Evolutionary conservation across 352 stramenopile species (phyloP), one percentile per base, ranked within the genome.

Genomic region (Phytopythium delawarense): DNA sequence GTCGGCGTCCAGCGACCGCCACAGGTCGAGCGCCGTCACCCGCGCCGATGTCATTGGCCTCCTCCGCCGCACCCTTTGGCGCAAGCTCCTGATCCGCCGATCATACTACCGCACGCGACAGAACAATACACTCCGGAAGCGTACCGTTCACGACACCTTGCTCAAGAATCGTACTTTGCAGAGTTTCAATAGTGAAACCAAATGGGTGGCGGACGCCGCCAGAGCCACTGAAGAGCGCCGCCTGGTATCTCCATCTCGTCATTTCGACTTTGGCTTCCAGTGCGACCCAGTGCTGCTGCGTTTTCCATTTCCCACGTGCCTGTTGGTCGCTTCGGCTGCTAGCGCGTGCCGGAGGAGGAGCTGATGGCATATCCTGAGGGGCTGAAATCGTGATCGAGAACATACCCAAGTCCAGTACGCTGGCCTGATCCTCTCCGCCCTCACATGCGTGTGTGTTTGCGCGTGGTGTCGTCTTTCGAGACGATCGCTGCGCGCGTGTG

Each of bases 281-380:
- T 32, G n/a, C 21, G 21, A 32, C 18, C 11, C 9, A 23, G n/a
- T 39, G 51, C 59, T 40, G 11, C 61, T 32, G 32, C 54, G 11
- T 39, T 7, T 61, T 32, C 28, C 28, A 32, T 32, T 54, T 16
- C 57, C 25, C 12, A 39, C 21, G 23, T 55, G 20, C 25, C n/a
- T 18, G 46, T 48, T 57, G 34, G 45, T 35, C 28, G 0, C 60
- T 7, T 40, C 7, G 59, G 28, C 20, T 54, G 23, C 45, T 23
- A 6, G 46, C 13, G 23, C 23, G 23, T 25, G 46, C 0, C 0
- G 34, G 48, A 64, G 70, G 84, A 86, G 80, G 80, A 86, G 50
- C 23, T 90, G 80, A 90, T 92, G 79, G 70, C 57, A 64, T 89
- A 90, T 92, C 83, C 83, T 92, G 83, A 92, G 83, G 83, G 83